A percentile compares a stretch with the other conserved stretches of the same genome.
Conservation (phyloP, 345 rosid genomes). For the Acer campestre region DNA sequence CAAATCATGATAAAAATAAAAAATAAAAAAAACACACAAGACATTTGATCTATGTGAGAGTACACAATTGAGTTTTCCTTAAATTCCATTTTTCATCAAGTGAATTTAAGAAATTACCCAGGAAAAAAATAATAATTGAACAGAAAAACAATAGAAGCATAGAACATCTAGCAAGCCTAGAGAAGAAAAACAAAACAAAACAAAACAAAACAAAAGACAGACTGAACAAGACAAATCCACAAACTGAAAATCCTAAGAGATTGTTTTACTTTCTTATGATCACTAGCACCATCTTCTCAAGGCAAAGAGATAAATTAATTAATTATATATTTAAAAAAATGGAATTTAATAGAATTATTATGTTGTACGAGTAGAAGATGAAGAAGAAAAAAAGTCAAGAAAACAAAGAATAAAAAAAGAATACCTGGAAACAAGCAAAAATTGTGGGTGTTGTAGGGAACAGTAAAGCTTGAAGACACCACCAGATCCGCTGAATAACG, state of each 20-base stretch:
- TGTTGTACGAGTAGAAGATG: background rate
- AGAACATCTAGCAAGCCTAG: background rate
- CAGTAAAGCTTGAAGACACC: slow-evolving; percentile 48
- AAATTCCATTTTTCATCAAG: background rate
- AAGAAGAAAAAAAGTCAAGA: slow-evolving; percentile 25
- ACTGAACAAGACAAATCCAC: slow-evolving; percentile 34
- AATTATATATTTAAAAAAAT: slow-evolving; percentile 2
- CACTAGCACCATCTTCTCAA: slow-evolving; percentile 30
- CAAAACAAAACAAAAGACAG: background rate
- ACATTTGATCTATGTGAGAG: background rate
- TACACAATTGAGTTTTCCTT: background rate
- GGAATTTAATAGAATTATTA: background rate
- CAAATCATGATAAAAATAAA: too few relatives aligned
- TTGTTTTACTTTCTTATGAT: slow-evolving; percentile 21
- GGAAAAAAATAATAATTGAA: slow-evolving; percentile 1
- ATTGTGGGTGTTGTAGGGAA: slow-evolving; percentile 58
- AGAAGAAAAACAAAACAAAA: background rate
- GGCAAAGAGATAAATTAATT: slow-evolving; percentile 19
- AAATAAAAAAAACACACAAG: background rate
- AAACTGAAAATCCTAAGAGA: slow-evolving; percentile 34
- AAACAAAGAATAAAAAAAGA: slow-evolving; percentile 39
- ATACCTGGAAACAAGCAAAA: slow-evolving; percentile 53
- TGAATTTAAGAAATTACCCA: background rate
- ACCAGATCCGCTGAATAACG: slow-evolving; percentile 47
- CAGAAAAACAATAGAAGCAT: background rate